phyloP scores from a whole-genome alignment of 129 eudicot genomes.

The Pittosporum tobira region DNA sequence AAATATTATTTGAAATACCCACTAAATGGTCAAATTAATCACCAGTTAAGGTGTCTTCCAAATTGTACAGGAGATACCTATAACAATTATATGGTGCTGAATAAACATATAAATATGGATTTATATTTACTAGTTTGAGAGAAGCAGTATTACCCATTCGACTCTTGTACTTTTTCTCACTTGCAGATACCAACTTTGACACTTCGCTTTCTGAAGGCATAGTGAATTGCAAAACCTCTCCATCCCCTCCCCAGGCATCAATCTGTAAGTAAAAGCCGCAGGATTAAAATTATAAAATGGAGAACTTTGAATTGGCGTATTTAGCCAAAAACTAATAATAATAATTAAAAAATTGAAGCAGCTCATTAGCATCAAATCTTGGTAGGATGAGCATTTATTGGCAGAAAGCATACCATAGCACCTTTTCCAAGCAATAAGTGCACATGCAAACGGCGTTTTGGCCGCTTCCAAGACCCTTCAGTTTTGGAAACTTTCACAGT shows the following conservation, averaged over 20 bases:
- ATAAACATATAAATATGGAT: neutral
- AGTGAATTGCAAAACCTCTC: constrained; percentile 50
- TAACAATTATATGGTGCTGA: neutral
- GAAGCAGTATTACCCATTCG: constrained; percentile 45
- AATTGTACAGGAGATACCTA: neutral
- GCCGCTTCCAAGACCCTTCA: constrained; percentile 74
- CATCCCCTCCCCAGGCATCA: constrained; percentile 82
- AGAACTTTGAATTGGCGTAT: neutral
- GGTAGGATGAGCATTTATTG: neutral
- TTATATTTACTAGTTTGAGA: constrained; percentile 1
- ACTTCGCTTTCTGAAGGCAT: constrained; percentile 67
- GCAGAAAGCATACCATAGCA: constrained; percentile 54
- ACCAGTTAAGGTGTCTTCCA: neutral
- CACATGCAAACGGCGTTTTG: constrained; percentile 68
- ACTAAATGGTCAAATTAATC: neutral
- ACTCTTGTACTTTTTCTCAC: constrained; percentile 41
- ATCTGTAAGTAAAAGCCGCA: constrained; percentile 28
- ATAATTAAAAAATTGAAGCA: neutral
- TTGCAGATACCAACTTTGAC: constrained; percentile 36
- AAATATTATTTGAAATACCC: too few species aligned
- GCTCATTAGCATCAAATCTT: constrained; percentile 2
- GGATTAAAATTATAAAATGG: neutral
- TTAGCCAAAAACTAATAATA: too few species aligned
- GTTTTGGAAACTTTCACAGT: constrained; percentile 49
- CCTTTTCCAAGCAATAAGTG: constrained; percentile 66